Conservation (phyloP, 176 grass and related monocot genomes). For the Aegilops longissima region DNA sequence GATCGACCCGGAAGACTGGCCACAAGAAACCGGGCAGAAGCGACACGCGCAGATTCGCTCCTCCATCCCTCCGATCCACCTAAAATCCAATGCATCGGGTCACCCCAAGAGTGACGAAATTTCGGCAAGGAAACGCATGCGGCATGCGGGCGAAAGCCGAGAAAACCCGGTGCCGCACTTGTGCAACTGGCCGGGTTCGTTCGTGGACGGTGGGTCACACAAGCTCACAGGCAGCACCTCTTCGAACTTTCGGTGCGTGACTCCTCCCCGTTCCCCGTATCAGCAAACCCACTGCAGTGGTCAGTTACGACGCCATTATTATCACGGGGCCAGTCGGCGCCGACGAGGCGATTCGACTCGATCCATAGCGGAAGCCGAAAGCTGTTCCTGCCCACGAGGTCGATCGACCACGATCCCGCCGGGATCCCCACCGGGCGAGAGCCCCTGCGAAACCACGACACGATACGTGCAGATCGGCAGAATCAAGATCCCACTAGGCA, state of each 20-base stretch:
- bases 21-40: background rate
- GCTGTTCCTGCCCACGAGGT: background rate
- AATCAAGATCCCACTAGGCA: background rate
- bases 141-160: no score
- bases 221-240: background rate
- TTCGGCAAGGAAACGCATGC: background rate
- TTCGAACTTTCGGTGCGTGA: background rate
- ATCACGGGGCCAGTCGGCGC: background rate
- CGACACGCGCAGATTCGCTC: background rate
- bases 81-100: conserved; percentile 2
- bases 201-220: background rate
- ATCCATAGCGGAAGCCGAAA: background rate
- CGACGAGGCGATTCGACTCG: background rate
- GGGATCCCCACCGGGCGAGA: background rate
- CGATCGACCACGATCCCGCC: background rate
- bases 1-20: background rate
- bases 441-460: no score
- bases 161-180: background rate
- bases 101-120: background rate
- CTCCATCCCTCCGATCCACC: background rate
- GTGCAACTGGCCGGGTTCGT: background rate
- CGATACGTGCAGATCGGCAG: background rate
- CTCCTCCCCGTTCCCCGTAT: background rate
- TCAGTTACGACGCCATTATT: background rate
- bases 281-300: background rate